These are phyloP conservation scores for Pleurotus platypus DNA, from an alignment of 768 basidiomycete species.

Conservation along the genomic window DNA sequence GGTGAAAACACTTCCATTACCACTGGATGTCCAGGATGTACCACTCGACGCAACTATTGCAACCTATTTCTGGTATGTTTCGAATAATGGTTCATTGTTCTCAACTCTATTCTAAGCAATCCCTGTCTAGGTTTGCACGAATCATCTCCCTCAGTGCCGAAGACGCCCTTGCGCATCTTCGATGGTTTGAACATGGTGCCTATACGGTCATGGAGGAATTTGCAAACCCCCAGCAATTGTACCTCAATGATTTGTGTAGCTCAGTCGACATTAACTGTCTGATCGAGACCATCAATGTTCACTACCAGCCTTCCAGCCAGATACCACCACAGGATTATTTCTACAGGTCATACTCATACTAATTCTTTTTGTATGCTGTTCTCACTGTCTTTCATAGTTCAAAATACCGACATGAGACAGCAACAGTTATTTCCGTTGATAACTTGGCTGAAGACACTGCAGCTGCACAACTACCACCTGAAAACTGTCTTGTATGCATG, in stretches of 20 bases:
- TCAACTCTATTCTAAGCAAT: neutral
- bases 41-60: constrained; percentile 39
- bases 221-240: constrained; percentile 61
- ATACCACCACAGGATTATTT: constrained; percentile 42
- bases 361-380: constrained; percentile 5
- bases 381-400: constrained; percentile 36
- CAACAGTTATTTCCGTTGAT: constrained; percentile 41
- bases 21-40: constrained; percentile 27
- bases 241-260: constrained; percentile 54
- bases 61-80: constrained; percentile 63
- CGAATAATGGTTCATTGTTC: neutral
- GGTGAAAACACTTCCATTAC: constrained; percentile 24
- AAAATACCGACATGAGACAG: constrained; percentile 41
- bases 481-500: constrained; percentile 54
- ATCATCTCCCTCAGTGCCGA: constrained; percentile 51
- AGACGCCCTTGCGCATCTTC: constrained; percentile 50
- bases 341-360: constrained; percentile 39
- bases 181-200: constrained; percentile 72
- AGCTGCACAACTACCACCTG: constrained; percentile 28
- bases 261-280: constrained; percentile 34
- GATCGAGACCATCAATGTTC: constrained; percentile 45
- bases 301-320: constrained; percentile 23
- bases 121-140: constrained; percentile 56
- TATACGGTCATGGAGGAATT: constrained; percentile 58
- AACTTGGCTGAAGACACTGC: constrained; percentile 17